Percentiles rank a stretch among this genome's conserved stretches.
These are phyloP conservation scores for Penicillium sp. DNA, from an alignment of 2,329 filamentous ascomycete genomes.

Conservation along the genomic window DNA sequence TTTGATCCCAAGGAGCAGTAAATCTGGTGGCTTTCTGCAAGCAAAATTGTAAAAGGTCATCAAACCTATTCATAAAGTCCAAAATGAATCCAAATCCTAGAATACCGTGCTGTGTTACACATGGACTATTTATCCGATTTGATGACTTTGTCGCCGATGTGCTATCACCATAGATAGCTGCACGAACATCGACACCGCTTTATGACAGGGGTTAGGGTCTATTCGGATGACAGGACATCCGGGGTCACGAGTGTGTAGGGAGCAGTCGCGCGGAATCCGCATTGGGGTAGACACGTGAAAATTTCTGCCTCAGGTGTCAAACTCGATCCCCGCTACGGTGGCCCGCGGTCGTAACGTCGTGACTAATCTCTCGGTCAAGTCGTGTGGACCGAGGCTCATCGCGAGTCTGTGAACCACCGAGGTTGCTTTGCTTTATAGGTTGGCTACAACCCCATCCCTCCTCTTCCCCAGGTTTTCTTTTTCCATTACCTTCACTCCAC, in stretches of 20 bases:
- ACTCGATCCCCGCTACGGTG: neutral
- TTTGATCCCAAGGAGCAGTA: neutral
- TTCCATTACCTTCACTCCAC: slow-evolving; percentile 9
- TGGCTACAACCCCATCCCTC: slow-evolving; percentile 2
- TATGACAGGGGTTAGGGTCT: too few species aligned
- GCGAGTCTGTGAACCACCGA: slow-evolving; percentile 15
- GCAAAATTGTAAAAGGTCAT: neutral
- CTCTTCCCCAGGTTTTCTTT: slow-evolving; percentile 22
- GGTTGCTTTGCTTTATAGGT: slow-evolving; percentile 22
- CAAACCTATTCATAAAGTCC: too few species aligned
- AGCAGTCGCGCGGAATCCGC: too few species aligned
- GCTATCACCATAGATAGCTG: too few species aligned
- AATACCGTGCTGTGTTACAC: too few species aligned
- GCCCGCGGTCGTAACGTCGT: neutral
- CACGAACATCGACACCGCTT: too few species aligned
- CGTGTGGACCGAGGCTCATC: slow-evolving; percentile 20
- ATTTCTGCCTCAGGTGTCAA: neutral
- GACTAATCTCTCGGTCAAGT: slow-evolving; percentile 9
- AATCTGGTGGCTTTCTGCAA: neutral
- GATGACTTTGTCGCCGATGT: too few species aligned
- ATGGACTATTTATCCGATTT: too few species aligned
- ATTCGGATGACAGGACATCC: neutral
- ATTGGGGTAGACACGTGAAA: neutral
- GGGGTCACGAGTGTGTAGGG: too few species aligned
- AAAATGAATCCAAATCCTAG: neutral